Base-by-base conservation (phyloP, 2,329 filamentous ascomycete species). In the Aureobasidium uvarum region DNA sequence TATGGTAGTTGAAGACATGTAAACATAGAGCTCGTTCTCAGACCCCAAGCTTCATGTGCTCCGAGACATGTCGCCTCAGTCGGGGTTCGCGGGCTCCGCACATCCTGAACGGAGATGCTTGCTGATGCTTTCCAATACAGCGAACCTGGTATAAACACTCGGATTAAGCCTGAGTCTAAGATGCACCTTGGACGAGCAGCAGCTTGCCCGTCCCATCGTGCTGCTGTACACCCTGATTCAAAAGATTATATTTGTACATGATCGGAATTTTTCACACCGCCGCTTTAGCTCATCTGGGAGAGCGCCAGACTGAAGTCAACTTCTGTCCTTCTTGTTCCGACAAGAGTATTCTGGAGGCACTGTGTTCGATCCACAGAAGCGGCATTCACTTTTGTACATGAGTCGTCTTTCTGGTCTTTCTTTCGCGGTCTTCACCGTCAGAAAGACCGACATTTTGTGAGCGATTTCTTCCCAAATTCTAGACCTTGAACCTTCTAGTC, bases 331-430 rank as follows among this genome's bases (percentile, higher is more conserved):
- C 16, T 51, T 28, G 14, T 5, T 14, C 23, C 43, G 14, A 25
- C 7, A 36, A 33, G 14, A 58, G 63, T 51, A 31, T 50, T 65
- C 63, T 65, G 63, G 63, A 65, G 63, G 63, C 54, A 65, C 63
- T 65, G 63, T 65, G 63, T 65, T 65, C 63, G 63, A 65, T 59
- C 63, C 63, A 65, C 63, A 65, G 63, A 65, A 65, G 63, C 63
- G 39, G 63, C 63, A 65, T 51, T 31, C 2, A 1, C 10, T 56
- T 65, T 50, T 56, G 41, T 31, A 13, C 2, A 4, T 28, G 13
- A 28, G 13, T 1, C 8, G 5, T 6, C 6, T 38, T 45, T 43
- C 33, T 58, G 39, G 45, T 25, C 33, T 50, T 11, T 28, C 33
- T 16, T 23, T 16, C 5, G 18, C 33, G 33, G 28, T 25, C 6